Evolutionary conservation across 495 filamentous ascomycete genomes (phyloP).

Genomic region (Mytilinidion resinicola): DNA sequence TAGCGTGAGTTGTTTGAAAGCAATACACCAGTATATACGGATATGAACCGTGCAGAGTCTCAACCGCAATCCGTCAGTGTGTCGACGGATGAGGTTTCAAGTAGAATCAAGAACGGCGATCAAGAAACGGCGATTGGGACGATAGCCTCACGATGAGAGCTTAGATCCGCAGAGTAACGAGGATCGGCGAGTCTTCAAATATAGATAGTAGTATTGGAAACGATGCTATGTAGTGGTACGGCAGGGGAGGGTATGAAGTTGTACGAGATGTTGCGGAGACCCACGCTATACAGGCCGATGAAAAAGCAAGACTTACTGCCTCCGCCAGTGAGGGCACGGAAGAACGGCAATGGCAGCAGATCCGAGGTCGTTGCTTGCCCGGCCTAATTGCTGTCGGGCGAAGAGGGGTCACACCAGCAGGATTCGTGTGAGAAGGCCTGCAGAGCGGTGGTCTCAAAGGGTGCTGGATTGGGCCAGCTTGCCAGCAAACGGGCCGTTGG

Average conservation of each 20-base stretch:
- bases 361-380: conserved; percentile 11
- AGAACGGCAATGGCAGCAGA: conserved; percentile 2
- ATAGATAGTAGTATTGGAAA: conserved; percentile 26
- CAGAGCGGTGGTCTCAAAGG: background rate
- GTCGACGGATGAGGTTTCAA: conserved; percentile 22
- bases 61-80: conserved; percentile 21
- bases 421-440: conserved; percentile 2
- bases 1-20: conserved; percentile 14
- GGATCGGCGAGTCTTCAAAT: conserved; percentile 22
- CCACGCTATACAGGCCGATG: conserved; percentile 7
- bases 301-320: conserved; percentile 15
- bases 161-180: conserved; percentile 21
- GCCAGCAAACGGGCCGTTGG: background rate
- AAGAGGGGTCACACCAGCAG: conserved; percentile 22
- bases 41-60: conserved; percentile 8
- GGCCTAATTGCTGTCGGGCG: background rate
- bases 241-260: conserved; percentile 21
- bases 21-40: conserved; percentile 16
- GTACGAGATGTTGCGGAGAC: conserved; percentile 24
- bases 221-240: conserved; percentile 26
- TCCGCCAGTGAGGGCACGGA: conserved; percentile 2
- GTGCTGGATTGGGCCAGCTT: too few species aligned
- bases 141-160: conserved; percentile 19
- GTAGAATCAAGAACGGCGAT: too few species aligned
- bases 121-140: conserved; percentile 23